Conservation (phyloP, 495 filamentous ascomycete species). For the Elasticomyces elasticus region DNA sequence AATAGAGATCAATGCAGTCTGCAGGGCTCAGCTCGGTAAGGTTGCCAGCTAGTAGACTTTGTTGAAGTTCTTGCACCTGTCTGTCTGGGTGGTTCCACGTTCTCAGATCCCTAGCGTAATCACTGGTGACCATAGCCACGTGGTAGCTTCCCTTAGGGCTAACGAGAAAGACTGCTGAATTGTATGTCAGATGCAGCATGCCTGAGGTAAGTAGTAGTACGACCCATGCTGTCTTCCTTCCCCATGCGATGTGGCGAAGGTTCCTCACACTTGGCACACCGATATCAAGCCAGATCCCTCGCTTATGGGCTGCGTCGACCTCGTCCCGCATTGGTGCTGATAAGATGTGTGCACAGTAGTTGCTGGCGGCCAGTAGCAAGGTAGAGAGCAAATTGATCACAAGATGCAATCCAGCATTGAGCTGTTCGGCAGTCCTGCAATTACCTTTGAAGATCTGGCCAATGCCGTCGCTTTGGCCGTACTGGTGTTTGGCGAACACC, state of each 20-base stretch:
- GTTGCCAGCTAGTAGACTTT: not conserved
- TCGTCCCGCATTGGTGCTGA: slow-evolving; percentile 17
- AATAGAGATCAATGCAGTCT: not conserved
- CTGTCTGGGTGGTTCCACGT: not conserved
- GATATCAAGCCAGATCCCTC: slow-evolving; percentile 13
- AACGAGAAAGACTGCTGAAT: slow-evolving; percentile 23
- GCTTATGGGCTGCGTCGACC: slow-evolving; percentile 11
- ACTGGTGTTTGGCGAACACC: not conserved
- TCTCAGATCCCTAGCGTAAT: slow-evolving; percentile 23
- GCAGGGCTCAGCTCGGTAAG: not conserved
- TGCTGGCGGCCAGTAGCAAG: slow-evolving; percentile 8
- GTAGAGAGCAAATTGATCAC: slow-evolving; percentile 16
- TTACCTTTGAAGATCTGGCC: not conserved
- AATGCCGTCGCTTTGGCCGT: not conserved
- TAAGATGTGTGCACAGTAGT: slow-evolving; percentile 11
- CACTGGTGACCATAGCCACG: slow-evolving; percentile 27
- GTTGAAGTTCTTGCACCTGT: not conserved
- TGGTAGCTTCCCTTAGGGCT: slow-evolving; percentile 33
- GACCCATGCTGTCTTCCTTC: not conserved
- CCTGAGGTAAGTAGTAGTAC: not conserved
- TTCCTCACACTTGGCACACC: slow-evolving; percentile 13
- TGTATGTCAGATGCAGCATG: slow-evolving; percentile 11
- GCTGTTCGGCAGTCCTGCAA: not conserved
- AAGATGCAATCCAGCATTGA: slow-evolving; percentile 3
- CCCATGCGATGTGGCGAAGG: not conserved